Conservation (phyloP, 1,284 basidiomycete genomes). For the Apiotrichum gamsii region DNA sequence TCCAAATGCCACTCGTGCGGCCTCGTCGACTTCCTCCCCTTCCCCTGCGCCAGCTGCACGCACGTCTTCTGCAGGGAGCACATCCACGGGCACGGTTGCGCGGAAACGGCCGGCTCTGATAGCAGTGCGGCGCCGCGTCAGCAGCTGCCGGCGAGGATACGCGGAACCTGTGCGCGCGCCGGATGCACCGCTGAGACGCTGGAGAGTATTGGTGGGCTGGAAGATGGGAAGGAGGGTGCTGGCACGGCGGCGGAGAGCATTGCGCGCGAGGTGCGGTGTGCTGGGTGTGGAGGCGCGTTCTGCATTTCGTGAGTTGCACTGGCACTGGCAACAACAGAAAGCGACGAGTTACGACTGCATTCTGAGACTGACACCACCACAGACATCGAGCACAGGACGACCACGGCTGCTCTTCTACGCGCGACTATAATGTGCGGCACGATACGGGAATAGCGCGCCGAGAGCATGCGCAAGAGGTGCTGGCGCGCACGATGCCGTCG, state of each 20-base stretch:
- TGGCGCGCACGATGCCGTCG: slow-evolving; percentile 30
- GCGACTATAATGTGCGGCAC: slow-evolving; percentile 22
- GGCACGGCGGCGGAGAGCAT: too few species aligned
- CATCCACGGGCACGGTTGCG: slow-evolving; percentile 28
- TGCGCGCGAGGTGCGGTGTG: slow-evolving; percentile 32
- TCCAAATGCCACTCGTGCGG: slow-evolving; percentile 27
- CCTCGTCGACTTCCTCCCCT: slow-evolving; percentile 41
- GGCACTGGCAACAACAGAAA: too few species aligned
- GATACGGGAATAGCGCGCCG: slow-evolving; percentile 24
- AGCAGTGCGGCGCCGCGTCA: slow-evolving; percentile 8
- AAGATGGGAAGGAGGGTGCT: slow-evolving; percentile 8
- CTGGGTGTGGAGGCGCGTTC: slow-evolving; percentile 27
- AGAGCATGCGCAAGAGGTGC: slow-evolving; percentile 24
- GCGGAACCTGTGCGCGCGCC: slow-evolving; percentile 19
- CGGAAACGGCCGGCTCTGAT: slow-evolving; percentile 1
- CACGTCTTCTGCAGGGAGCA: slow-evolving; percentile 31
- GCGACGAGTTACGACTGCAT: too few species aligned
- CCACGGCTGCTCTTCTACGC: slow-evolving; percentile 32
- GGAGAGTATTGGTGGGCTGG: slow-evolving; percentile 29
- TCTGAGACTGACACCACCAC: too few species aligned
- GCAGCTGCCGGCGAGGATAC: slow-evolving; percentile 1
- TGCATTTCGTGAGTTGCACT: slow-evolving; percentile 31
- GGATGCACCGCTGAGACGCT: slow-evolving; percentile 33
- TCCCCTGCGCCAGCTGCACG: slow-evolving; percentile 27
- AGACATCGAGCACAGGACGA: slow-evolving; percentile 29